These are phyloP conservation scores for Magnusiomyces paraingens DNA, from an alignment of 1,139 yeast species.

Conservation along the genomic window DNA sequence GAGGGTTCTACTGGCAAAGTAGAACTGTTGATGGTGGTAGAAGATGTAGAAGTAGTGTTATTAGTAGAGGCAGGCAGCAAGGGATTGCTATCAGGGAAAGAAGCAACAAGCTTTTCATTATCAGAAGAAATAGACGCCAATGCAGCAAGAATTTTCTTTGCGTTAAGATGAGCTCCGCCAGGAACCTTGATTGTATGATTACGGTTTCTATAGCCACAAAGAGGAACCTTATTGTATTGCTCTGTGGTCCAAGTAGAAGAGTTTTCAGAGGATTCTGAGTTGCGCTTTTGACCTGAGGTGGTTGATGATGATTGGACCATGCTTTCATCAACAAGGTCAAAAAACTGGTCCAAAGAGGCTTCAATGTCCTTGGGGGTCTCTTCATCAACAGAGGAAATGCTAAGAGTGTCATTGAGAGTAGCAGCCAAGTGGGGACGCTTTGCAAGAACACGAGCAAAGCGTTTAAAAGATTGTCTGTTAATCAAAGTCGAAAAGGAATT, in stretches of 20 bases:
- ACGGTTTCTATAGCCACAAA: constrained; percentile 25
- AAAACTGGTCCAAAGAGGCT: neutral
- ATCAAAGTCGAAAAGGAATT: constrained; percentile 25
- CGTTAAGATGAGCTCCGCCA: constrained; percentile 6
- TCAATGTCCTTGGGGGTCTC: constrained; percentile 11
- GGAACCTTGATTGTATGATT: constrained; percentile 11
- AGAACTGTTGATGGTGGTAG: neutral
- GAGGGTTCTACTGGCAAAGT: too few species aligned
- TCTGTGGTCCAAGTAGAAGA: constrained; percentile 8
- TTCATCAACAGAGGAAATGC: constrained; percentile 15
- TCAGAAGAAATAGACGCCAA: constrained; percentile 11
- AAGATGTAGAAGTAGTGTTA: neutral
- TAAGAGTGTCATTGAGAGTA: constrained; percentile 21
- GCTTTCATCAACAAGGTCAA: constrained; percentile 5
- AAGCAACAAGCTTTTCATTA: constrained; percentile 8
- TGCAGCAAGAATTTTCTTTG: constrained; percentile 11
- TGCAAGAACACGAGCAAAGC: neutral
- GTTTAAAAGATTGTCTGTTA: constrained; percentile 7
- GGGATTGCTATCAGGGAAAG: neutral
- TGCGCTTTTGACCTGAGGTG: neutral
- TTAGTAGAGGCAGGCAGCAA: neutral
- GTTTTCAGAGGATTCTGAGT: neutral
- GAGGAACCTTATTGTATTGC: constrained; percentile 22
- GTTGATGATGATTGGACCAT: neutral
- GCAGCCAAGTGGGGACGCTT: constrained; percentile 7